Percentiles rank a stretch among this genome's conserved stretches.
These are phyloP conservation scores for Coelastrella sp. DNA, from an alignment of 139 green algal genomes.

Conservation along the genomic window DNA sequence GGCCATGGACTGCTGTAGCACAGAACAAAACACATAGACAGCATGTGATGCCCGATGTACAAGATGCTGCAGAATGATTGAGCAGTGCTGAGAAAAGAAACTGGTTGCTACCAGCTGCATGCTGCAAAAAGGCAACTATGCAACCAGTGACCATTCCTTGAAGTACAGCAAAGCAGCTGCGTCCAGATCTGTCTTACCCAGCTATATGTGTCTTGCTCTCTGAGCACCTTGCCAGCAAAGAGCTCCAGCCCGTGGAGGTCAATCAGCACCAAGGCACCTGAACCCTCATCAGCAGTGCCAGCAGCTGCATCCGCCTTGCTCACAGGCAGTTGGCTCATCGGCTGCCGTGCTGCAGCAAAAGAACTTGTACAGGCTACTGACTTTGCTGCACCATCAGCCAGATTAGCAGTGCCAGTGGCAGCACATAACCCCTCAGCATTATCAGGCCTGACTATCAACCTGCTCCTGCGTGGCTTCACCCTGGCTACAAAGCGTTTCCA, in stretches of 20 bases:
- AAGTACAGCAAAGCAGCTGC: not conserved
- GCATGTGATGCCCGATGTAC: too few relatives aligned
- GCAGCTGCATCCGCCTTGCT: not conserved
- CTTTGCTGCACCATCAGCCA: too few relatives aligned
- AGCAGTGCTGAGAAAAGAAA: too few relatives aligned
- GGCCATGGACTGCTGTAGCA: not conserved
- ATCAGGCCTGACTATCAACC: slow-evolving; percentile 22
- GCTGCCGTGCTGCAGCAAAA: not conserved
- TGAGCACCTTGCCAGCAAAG: slow-evolving; percentile 15
- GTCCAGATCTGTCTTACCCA: not conserved
- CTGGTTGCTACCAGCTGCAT: too few relatives aligned
- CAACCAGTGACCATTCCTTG: too few relatives aligned
- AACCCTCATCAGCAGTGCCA: not conserved
- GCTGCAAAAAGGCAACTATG: too few relatives aligned
- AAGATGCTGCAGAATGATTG: too few relatives aligned
- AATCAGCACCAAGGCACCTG: slow-evolving; percentile 3
- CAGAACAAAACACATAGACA: not conserved
- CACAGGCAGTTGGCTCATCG: not conserved
- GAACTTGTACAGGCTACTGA: not conserved
- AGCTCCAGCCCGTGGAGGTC: slow-evolving; percentile 41
- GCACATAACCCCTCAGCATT: not conserved
- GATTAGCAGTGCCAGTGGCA: not conserved
- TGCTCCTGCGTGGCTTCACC: not conserved
- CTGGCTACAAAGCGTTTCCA: not conserved
- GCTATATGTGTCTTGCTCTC: not conserved